A percentile compares a stretch with the other conserved stretches of the same genome.
Conservation (phyloP, 2,329 filamentous ascomycete species). For the Emergomyces pasteurianus region DNA sequence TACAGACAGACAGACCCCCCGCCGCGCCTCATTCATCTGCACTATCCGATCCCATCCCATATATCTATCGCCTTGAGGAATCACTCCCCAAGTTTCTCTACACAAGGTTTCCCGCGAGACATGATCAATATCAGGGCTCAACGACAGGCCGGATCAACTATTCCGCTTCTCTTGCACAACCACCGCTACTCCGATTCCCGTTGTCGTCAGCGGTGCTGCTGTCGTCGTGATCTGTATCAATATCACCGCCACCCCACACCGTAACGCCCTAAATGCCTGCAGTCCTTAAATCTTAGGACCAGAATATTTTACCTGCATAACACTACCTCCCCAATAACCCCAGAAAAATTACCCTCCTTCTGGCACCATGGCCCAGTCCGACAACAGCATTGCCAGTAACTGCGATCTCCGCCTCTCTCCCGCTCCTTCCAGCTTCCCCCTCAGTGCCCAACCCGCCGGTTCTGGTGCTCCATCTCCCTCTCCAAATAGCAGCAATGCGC, state of each 20-base stretch:
- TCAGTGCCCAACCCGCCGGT: not conserved
- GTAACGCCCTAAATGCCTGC: not conserved
- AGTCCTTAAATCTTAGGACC: no score
- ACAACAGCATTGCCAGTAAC: not conserved
- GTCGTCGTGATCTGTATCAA: not conserved
- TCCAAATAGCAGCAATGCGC: not conserved
- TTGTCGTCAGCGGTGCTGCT: not conserved
- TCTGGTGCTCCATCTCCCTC: not conserved
- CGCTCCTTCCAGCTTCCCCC: not conserved
- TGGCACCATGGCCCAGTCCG: not conserved
- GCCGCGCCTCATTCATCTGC: no score
- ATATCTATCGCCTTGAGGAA: not conserved
- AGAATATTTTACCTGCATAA: no score
- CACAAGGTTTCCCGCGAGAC: not conserved
- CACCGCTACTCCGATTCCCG: constrained; percentile 1
- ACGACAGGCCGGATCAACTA: not conserved
- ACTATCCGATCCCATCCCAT: not conserved
- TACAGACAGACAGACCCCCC: no score
- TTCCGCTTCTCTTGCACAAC: constrained; percentile 4
- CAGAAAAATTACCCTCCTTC: not conserved
- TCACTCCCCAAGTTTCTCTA: not conserved
- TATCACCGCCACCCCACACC: not conserved
- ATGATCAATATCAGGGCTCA: constrained; percentile 1
- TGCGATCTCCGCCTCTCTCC: not conserved
- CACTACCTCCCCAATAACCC: no score